Evolutionary conservation across 208 protist species (phyloP), one percentile per base, ranked within the genome.

Genomic region (Polymyxa betae): DNA sequence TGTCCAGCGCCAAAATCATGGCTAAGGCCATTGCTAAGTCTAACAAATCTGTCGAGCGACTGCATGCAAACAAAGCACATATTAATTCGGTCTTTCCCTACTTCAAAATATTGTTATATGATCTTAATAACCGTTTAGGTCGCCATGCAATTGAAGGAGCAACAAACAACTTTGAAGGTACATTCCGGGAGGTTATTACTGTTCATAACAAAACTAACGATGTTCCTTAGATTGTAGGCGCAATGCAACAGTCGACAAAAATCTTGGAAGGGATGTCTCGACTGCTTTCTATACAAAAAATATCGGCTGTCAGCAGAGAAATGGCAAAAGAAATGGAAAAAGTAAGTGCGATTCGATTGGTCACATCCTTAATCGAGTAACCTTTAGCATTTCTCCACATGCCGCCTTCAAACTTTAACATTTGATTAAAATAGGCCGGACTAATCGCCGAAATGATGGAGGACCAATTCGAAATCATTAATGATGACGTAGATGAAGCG

Each of bases 251-350:
- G 5, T 82, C 72, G 5, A 35, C n/a, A 12, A 82, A 82, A n/a
- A 5, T 82, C 72, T 16, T 82, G 5, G 16, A 35, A 12, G 35
- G 72, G 16, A 35, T 82, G 72, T 40, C 5, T 43, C 16, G 10
- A n/a, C 40, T 82, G 72, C 5, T 82, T 5, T 82, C 72, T 82
- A 20, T 82, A 43, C 72, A 5, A n/a, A 35, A 82, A 43, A 82
- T 82, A 5, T 35, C 72, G 16, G 5, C 72, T 82, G 5, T 82
- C 5, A 16, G 5, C 5, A 82, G 72, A 82, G 35, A 5, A 5
- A 82, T 82, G 72, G 72, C 72, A 40, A 5, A 82, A 43, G 72
- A 82, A 43, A 82, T 82, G 72, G 72, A 82, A n/a, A 82, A 82
- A n/a, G 72, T 82, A 35, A 5, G 5, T 12, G n/a, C n/a, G n/a